These are phyloP conservation scores for Blumeriella jaapii DNA, from an alignment of 2,329 filamentous ascomycete species.

Conservation along the genomic window DNA sequence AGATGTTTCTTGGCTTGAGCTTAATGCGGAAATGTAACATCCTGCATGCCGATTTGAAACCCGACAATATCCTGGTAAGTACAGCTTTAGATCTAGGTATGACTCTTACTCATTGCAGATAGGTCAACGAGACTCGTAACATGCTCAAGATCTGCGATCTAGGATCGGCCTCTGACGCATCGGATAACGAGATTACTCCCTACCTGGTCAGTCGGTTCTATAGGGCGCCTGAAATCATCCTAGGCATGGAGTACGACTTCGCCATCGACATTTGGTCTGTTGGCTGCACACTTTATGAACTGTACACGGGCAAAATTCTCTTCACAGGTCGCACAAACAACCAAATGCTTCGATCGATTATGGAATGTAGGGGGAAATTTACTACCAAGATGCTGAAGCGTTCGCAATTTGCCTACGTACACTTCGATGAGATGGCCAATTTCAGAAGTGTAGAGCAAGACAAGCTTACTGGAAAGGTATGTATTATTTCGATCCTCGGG, in stretches of 20 bases:
- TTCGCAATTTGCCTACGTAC: slow-evolving; percentile 60
- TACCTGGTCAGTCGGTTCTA: slow-evolving; percentile 98
- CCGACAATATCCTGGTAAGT: slow-evolving; percentile 73
- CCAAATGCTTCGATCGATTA: slow-evolving; percentile 92
- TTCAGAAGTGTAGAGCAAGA: slow-evolving; percentile 81
- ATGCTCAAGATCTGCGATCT: slow-evolving; percentile 91
- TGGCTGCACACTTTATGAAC: slow-evolving; percentile 90
- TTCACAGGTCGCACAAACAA: slow-evolving; percentile 96
- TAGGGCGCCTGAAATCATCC: slow-evolving; percentile 89
- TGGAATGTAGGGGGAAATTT: slow-evolving; percentile 90
- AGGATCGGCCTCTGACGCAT: slow-evolving; percentile 85
- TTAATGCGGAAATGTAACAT: slow-evolving; percentile 88
- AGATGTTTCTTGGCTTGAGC: slow-evolving; percentile 83
- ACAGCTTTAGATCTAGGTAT: background rate
- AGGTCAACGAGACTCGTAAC: slow-evolving; percentile 70
- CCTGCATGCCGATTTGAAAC: slow-evolving; percentile 91
- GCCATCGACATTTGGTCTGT: slow-evolving; percentile 97
- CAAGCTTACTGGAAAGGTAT: slow-evolving; percentile 72
- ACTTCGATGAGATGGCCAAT: slow-evolving; percentile 77
- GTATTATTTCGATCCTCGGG: slow-evolving; percentile 19
- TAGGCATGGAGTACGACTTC: slow-evolving; percentile 93
- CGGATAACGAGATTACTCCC: slow-evolving; percentile 84
- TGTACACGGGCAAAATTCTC: slow-evolving; percentile 95
- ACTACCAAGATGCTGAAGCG: slow-evolving; percentile 80
- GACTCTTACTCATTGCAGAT: slow-evolving; percentile 12